Evolutionary conservation across 768 basidiomycete genomes (phyloP), one percentile per base, ranked within the genome.

Genomic region (Boletus pseudo-olivaceus): DNA sequence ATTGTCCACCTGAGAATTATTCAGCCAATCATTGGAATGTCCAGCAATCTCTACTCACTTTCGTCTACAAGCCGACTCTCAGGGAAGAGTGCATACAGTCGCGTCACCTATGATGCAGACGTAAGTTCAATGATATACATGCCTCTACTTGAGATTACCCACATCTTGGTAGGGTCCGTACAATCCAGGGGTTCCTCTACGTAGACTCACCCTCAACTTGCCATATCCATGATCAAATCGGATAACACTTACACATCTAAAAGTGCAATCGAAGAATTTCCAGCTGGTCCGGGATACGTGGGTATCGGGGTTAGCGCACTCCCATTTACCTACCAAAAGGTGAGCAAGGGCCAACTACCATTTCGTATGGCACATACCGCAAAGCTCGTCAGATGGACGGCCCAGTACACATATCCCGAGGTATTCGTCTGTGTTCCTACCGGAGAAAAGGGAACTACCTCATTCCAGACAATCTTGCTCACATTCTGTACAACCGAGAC

Each of bases 111-210:
- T 43, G 26, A 38, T 53, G 19, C 10, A 49, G 49, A 60, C 45
- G 52, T 54, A 35, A 52, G 32, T 32, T 43, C 1, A 19, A 19
- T 29, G 14, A 11, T 40, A 27, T 39, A 32, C 23, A 33, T 5
- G 40, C 14, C 3, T 17, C 0, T 20, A 23, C 35, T 49, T 39
- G 39, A n/a, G 27, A 23, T 29, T 7, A 62, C 82, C 46, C 61
- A 89, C 89, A 67, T 90, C 89, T 68, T 84, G 82, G 62, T 81
- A 85, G n/a, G 89, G 86, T 4, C 89, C 89, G 61, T 82, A 88
- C 30, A 92, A 76, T 4, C 88, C 89, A 34, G 79, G 61, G 5
- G 87, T 78, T 27, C 89, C 89, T 39, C 89, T 91, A 55, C 30
- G 27, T 12, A 29, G 35, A 15, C 23, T n/a, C 40, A 10, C 19